These are phyloP conservation scores for Melampsora larici-populina DNA, from an alignment of 1,284 basidiomycete species.

Conservation along the genomic window DNA sequence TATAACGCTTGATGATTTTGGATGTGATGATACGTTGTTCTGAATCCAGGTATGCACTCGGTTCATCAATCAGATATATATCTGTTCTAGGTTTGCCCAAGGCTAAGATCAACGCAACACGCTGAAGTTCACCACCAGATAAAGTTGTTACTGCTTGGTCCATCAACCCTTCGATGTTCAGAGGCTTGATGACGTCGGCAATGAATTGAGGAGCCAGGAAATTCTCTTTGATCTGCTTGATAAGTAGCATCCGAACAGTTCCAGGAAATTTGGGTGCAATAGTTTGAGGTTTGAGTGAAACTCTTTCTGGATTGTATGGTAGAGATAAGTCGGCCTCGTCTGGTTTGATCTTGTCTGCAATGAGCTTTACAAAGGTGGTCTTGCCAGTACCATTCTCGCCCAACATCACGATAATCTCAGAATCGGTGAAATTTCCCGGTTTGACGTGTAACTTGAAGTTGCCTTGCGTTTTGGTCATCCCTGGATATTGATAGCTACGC, in stretches of 20 bases:
- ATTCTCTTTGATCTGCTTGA: constrained; percentile 87
- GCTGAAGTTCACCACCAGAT: constrained; percentile 92
- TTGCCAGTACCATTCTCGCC: constrained; percentile 98
- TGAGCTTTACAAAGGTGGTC: constrained; percentile 88
- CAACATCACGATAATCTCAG: constrained; percentile 94
- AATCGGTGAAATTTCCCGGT: constrained; percentile 82
- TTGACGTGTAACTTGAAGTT: constrained; percentile 88
- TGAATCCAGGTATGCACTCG: constrained; percentile 79
- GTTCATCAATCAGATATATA: constrained; percentile 70
- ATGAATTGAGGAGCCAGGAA: constrained; percentile 97
- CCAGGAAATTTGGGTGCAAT: constrained; percentile 94
- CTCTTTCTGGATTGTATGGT: constrained; percentile 87
- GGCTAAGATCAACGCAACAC: constrained; percentile 87
- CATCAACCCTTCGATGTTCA: constrained; percentile 85
- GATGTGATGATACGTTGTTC: constrained; percentile 96
- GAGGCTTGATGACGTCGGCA: constrained; percentile 91
- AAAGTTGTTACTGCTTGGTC: constrained; percentile 94
- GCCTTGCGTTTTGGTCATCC: constrained; percentile 93
- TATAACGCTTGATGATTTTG: constrained; percentile 89
- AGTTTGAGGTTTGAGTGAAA: constrained; percentile 92
- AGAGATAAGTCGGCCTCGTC: constrained; percentile 76
- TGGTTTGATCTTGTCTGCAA: constrained; percentile 78
- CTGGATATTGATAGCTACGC: constrained; percentile 78
- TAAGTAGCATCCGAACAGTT: constrained; percentile 80
- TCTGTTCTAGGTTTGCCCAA: constrained; percentile 71